These are phyloP conservation scores for Phaeodactylum tricornutum DNA, from an alignment of 108 stramenopile species.

Conservation along the genomic window DNA sequence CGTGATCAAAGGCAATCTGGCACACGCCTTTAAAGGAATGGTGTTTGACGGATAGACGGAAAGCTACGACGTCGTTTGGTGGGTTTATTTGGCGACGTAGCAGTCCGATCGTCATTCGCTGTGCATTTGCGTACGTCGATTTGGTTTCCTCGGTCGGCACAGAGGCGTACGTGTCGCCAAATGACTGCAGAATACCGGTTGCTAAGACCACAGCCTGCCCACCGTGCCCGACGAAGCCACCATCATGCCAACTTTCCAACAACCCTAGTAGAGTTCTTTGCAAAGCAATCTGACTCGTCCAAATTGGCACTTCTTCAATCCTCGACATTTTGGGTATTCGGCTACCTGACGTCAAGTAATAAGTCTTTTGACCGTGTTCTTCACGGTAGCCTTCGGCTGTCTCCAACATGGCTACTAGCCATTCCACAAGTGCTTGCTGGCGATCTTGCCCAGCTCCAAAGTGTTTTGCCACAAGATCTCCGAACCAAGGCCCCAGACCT, in stretches of 20 bases:
- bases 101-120: neutral
- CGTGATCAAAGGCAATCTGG: too few species aligned
- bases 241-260: neutral
- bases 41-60: too few species aligned
- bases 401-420: neutral
- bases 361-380: slow-evolving; percentile 1
- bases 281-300: neutral
- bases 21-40: too few species aligned
- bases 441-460: neutral
- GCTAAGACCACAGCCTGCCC: neutral
- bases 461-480: neutral
- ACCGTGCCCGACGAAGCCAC: neutral
- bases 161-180: neutral
- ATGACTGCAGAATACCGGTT: neutral
- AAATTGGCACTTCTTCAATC: neutral
- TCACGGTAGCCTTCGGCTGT: slow-evolving; percentile 2
- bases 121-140: neutral
- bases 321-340: neutral
- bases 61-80: too few species aligned
- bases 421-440: neutral
- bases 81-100: too few species aligned
- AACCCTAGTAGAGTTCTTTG: neutral
- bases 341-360: slow-evolving; percentile 1
- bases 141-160: neutral
- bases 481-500: neutral